Conservation (phyloP, 2,329 filamentous ascomycete genomes). For the Penicillium olsonii region DNA sequence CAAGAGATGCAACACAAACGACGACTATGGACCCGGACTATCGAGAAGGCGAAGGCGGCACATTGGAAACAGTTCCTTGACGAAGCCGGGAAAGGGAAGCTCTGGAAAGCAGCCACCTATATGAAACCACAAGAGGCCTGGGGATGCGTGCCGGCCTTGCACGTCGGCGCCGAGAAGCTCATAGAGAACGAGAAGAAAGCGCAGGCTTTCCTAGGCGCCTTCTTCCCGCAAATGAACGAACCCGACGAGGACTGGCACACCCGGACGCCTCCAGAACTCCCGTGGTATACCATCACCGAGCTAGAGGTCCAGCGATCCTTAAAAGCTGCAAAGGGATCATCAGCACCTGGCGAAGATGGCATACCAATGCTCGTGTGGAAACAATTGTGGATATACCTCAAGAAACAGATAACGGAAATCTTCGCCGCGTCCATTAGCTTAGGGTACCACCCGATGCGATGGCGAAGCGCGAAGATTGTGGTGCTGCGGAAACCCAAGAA, state of each 20-base stretch:
- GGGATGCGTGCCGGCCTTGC: slow-evolving; percentile 12
- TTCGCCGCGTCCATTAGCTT: slow-evolving; percentile 6
- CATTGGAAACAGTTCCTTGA: too few species aligned
- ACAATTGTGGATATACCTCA: neutral
- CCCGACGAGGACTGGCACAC: neutral
- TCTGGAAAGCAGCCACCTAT: slow-evolving; percentile 19
- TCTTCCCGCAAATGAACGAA: slow-evolving; percentile 9
- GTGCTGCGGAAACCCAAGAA: slow-evolving; percentile 28
- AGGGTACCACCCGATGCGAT: slow-evolving; percentile 21
- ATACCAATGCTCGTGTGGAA: slow-evolving; percentile 22
- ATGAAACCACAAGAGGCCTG: slow-evolving; percentile 12
- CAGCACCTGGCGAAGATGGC: slow-evolving; percentile 20
- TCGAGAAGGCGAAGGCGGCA: too few species aligned
- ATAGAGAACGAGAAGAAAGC: neutral
- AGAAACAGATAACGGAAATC: neutral
- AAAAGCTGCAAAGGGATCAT: slow-evolving; percentile 14
- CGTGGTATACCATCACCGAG: slow-evolving; percentile 10
- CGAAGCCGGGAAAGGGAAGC: slow-evolving; percentile 2
- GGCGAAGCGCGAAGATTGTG: slow-evolving; percentile 21
- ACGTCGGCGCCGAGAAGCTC: neutral
- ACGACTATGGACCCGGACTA: slow-evolving; percentile 9
- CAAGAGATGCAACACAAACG: slow-evolving; percentile 12
- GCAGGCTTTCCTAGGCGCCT: slow-evolving; percentile 5
- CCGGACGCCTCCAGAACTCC: neutral
- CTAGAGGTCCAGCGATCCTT: slow-evolving; percentile 12